phyloP scores from a whole-genome alignment of 257 asterid species.

The Capsicum pubescens region DNA sequence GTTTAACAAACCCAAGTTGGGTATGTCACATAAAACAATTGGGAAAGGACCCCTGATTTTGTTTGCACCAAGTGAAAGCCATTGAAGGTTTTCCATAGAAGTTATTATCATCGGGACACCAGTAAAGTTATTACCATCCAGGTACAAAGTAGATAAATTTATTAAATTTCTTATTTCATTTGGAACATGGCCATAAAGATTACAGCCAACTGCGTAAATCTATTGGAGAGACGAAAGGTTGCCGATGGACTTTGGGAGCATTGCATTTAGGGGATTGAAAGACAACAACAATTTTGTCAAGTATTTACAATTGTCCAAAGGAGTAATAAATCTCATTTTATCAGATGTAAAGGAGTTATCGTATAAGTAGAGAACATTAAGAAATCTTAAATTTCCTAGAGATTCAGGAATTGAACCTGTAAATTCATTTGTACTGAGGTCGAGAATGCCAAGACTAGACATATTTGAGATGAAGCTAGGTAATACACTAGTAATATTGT shows the following conservation, averaged over 20 bases:
- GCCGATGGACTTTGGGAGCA: background rate
- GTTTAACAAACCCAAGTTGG: conserved; percentile 8
- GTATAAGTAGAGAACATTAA: too few relatives aligned
- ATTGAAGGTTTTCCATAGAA: conserved; percentile 30
- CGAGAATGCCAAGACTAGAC: conserved; percentile 5
- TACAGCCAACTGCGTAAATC: background rate
- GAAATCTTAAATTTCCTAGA: conserved; percentile 25
- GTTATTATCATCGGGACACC: conserved; percentile 35
- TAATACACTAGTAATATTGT: conserved; percentile 26
- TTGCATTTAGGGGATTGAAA: conserved; percentile 23
- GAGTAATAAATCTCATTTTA: conserved; percentile 33
- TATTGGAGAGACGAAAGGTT: conserved; percentile 12
- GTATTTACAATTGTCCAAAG: conserved; percentile 41
- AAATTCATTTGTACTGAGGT: background rate
- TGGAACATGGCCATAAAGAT: background rate
- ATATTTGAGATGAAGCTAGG: conserved; percentile 37
- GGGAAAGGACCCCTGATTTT: conserved; percentile 36
- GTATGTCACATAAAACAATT: conserved; percentile 23
- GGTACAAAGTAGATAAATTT: conserved; percentile 16
- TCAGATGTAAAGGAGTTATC: conserved; percentile 2
- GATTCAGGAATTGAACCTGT: conserved; percentile 36
- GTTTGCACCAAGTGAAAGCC: conserved; percentile 12
- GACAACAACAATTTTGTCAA: conserved; percentile 6
- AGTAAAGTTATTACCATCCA: conserved; percentile 33
- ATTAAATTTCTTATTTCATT: conserved; percentile 40